Evolutionary conservation across 2,329 filamentous ascomycete genomes (phyloP), one percentile per base, ranked within the genome.

Genomic region (Xylariales sp.): DNA sequence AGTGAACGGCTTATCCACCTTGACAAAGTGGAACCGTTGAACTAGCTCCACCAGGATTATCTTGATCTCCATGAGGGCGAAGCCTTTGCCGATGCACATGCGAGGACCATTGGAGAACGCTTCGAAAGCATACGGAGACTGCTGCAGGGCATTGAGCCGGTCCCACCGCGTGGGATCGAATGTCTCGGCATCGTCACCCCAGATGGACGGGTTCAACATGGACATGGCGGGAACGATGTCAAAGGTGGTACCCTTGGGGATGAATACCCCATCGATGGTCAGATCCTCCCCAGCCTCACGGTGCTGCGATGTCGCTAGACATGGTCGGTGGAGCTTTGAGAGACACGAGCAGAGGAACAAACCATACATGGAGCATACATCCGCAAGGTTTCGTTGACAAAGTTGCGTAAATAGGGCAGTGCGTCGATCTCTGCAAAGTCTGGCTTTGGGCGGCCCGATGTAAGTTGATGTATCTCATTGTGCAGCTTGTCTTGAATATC

Each of bases 121-220:
- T 23, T 46, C 47, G 32, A 56, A 53, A 6, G 55, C 52, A 28
- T 55, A 59, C 11, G 55, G 59, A 10, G 43, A 52, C 6, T 45
- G 47, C 30, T 52, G 49, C 3, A 49, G 50, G 11, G 44, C 45
- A 18, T 47, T 44, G 38, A 52, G 41, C 36, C 45, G 21, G 28
- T 46, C 38, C 65, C 64, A 67, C 29, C 64, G 56, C 17, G 60
- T 56, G 2, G 63, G 64, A n/a, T 58, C 52, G 38, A 66, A 65
- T 13, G 55, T 50, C 21, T 56, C 50, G 5, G 54, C 62, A 19
- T 63, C 57, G 0, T 52, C 42, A 1, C 63, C 65, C 65, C 65
- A 69, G 35, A 67, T 52, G 1, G 40, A 33, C 1, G 57, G 56
- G 43, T 60, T 57, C 6, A 54, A 49, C 45, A 63, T 57, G 14